Evolutionary conservation across 2,329 filamentous ascomycete genomes (phyloP), one percentile per base, ranked within the genome.

Genomic region (Cadophora luteo-olivacea): DNA sequence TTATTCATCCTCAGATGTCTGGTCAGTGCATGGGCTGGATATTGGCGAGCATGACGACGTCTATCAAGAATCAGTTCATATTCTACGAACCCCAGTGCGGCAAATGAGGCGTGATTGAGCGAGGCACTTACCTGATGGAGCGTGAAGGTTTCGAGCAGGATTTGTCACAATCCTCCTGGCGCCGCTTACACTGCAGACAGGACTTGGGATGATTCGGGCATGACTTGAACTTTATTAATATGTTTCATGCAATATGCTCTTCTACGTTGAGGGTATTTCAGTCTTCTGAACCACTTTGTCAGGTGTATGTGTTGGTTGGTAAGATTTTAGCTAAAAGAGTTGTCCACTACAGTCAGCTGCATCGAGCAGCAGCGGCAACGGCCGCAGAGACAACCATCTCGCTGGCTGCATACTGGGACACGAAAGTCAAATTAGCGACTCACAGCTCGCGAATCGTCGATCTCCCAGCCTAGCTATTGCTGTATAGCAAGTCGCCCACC

Each of bases 1-100:
- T 70, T 70, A 70, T 70, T 60, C 67, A 70, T 65, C 68, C 41
- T 11, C 29, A 66, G 60, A 54, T 54, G 45, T 61, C 57, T 61
- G 64, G 64, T 62, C n/a, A 33, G 25, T 66, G 64, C 64, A 66
- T 57, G 64, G 55, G 57, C 55, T 66, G 57, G 55, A 52, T 61
- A 66, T 41, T 54, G 33, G 33, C 55, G 55, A 60, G 55, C 55
- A 60, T 45, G 55, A 60, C 55, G 36, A 60, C 48, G 36, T 61
- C 57, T 38, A 41, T 66, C 57, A 52, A 52, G 38, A 66, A 38
- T 66, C 64, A 66, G 57, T 51, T 61, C 55, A 66, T 55, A 54
- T 22, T 38, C 55, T 12, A 61, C 38, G 19, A 48, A 45, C 33
- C 14, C 57, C 29, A 60, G 57, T 25, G 57, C 33, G 25, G 48